phyloP scores from a whole-genome alignment of 2,329 filamentous ascomycete genomes.

The Aspergillus nomiae region DNA sequence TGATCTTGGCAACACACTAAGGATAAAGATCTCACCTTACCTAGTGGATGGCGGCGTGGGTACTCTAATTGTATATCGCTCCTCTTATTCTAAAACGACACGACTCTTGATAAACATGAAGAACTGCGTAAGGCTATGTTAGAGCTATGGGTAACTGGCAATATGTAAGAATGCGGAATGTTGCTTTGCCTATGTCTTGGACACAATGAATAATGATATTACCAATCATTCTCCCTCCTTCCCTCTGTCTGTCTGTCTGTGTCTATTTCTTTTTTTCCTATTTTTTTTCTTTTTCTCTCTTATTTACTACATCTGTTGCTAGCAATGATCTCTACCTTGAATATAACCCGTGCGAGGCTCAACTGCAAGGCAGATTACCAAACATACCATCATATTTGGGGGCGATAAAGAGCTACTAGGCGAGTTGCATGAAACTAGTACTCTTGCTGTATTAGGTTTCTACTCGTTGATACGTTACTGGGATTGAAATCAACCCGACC shows the following conservation, averaged over 20 bases:
- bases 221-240: neutral
- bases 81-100: too few relatives aligned
- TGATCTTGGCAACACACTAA: slow-evolving; percentile 29
- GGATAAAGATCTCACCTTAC: slow-evolving; percentile 30
- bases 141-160: neutral
- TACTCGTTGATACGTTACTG: neutral
- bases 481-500: neutral
- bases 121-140: neutral
- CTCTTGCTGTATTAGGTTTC: slow-evolving; percentile 11
- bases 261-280: neutral
- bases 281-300: neutral
- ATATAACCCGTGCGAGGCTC: neutral
- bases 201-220: neutral
- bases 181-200: neutral
- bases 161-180: neutral
- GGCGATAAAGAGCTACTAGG: neutral
- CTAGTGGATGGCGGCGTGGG: slow-evolving; percentile 11
- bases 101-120: neutral
- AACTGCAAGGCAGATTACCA: neutral
- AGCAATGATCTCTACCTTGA: neutral
- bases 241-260: too few relatives aligned
- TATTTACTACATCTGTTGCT: neutral
- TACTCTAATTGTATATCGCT: slow-evolving; percentile 2
- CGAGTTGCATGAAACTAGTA: neutral
- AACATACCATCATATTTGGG: neutral